Evolutionary conservation across 495 filamentous ascomycete species (phyloP).

Genomic region (Trichoderma virens): DNA sequence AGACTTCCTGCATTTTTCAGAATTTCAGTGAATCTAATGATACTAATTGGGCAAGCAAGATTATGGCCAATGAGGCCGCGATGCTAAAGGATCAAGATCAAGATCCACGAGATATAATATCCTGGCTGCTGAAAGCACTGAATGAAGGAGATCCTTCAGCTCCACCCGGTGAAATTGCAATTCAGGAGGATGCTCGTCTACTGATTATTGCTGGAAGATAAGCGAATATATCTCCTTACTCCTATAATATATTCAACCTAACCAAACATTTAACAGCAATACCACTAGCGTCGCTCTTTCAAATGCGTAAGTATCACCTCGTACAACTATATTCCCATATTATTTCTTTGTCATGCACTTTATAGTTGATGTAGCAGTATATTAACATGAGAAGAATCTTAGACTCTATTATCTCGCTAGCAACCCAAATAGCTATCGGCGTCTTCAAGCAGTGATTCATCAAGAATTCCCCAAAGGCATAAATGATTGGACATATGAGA

Average conservation of each 20-base stretch:
- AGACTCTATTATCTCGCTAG: constrained; percentile 17
- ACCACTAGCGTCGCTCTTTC: constrained; percentile 15
- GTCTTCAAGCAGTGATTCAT: constrained; percentile 16
- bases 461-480: constrained; percentile 11
- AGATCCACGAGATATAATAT: constrained; percentile 17
- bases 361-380: background rate
- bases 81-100: constrained; percentile 12
- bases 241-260: background rate
- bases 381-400: background rate
- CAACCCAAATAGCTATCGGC: constrained; percentile 14
- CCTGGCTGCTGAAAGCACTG: constrained; percentile 21
- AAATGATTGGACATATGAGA: constrained; percentile 19
- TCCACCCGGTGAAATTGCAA: constrained; percentile 12
- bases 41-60: background rate
- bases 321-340: background rate
- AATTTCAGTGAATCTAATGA: too few species aligned
- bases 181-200: constrained; percentile 16
- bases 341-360: background rate
- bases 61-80: constrained; percentile 7
- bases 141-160: constrained; percentile 17
- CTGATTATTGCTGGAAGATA: constrained; percentile 18
- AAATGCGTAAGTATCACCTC: background rate
- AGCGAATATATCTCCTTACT: background rate
- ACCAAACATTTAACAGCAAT: constrained; percentile 12
- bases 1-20: background rate